A percentile compares a stretch with the other conserved stretches of the same genome.
Evolutionary conservation across 257 asterid species (phyloP).

Genomic region (Ligustrum vulgare): DNA sequence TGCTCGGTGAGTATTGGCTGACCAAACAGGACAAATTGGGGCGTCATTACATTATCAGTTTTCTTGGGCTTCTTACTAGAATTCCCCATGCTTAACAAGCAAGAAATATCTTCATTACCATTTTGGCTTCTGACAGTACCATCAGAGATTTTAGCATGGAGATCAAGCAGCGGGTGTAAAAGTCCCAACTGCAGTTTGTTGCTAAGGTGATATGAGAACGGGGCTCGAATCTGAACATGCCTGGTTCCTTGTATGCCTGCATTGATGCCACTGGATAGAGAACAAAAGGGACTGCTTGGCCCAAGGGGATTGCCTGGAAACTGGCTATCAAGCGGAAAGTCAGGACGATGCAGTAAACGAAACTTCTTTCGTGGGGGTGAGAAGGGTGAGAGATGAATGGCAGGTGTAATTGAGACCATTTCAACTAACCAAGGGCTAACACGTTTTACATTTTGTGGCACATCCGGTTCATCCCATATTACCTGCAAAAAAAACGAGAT

Average conservation of each 20-base stretch:
- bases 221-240: constrained; percentile 92
- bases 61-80: constrained; percentile 46
- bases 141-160: constrained; percentile 44
- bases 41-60: constrained; percentile 40
- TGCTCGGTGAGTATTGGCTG: constrained; percentile 96
- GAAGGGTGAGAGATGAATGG: constrained; percentile 66
- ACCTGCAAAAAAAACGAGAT: constrained; percentile 45
- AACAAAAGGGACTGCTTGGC: constrained; percentile 65
- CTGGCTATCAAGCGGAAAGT: constrained; percentile 63
- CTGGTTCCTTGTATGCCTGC: constrained; percentile 99
- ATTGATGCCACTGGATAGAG: constrained; percentile 63
- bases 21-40: constrained; percentile 80
- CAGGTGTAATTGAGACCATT: constrained; percentile 69
- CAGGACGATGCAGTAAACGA: constrained; percentile 55
- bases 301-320: constrained; percentile 74
- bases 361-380: constrained; percentile 74
- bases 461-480: constrained; percentile 92
- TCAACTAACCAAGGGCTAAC: constrained; percentile 97
- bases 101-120: constrained; percentile 62
- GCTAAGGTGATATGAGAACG: constrained; percentile 63
- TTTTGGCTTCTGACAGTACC: constrained; percentile 29
- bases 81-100: constrained; percentile 71
- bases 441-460: constrained; percentile 74
- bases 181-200: constrained; percentile 72
- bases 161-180: constrained; percentile 44